A percentile compares a stretch with the other conserved stretches of the same genome.
Conservation (phyloP, 441 rosid species). For the Cnidoscolus chayamansa region DNA sequence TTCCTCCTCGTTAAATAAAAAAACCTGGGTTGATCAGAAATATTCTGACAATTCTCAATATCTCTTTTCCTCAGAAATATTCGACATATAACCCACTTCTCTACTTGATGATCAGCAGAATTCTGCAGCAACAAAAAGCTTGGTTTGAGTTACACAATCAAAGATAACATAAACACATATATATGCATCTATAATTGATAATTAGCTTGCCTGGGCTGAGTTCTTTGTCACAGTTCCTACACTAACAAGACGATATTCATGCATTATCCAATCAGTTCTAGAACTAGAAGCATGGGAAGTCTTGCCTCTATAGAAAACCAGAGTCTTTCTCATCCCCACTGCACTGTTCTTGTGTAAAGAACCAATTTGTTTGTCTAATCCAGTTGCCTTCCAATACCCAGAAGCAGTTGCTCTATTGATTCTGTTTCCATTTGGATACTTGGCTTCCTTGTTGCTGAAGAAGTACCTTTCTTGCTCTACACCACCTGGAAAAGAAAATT, state of each 20-base stretch:
- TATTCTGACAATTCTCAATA: not conserved
- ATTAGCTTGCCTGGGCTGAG: constrained; percentile 30
- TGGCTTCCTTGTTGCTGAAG: constrained; percentile 57
- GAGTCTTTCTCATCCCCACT: constrained; percentile 64
- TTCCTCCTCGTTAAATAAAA: constrained; percentile 32
- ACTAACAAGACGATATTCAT: constrained; percentile 59
- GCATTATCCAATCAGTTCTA: constrained; percentile 73
- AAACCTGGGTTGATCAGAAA: constrained; percentile 6
- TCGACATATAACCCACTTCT: constrained; percentile 47
- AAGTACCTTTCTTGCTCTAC: constrained; percentile 59
- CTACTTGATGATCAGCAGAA: constrained; percentile 25
- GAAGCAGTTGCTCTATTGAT: constrained; percentile 56
- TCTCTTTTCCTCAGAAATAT: constrained; percentile 41
- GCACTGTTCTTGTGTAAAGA: constrained; percentile 28
- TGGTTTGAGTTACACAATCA: not conserved
- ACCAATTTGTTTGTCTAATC: constrained; percentile 47
- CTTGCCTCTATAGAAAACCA: constrained; percentile 59
- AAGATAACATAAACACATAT: not conserved
- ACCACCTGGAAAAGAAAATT: constrained; percentile 35
- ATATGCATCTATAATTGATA: no score
- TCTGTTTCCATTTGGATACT: constrained; percentile 59
- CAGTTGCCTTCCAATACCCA: constrained; percentile 76
- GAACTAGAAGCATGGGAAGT: constrained; percentile 44
- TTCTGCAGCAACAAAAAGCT: constrained; percentile 21
- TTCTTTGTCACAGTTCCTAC: constrained; percentile 8